Base-by-base conservation (phyloP, 2,329 filamentous ascomycete species). In the Coniochaeta hoffmannii region DNA sequence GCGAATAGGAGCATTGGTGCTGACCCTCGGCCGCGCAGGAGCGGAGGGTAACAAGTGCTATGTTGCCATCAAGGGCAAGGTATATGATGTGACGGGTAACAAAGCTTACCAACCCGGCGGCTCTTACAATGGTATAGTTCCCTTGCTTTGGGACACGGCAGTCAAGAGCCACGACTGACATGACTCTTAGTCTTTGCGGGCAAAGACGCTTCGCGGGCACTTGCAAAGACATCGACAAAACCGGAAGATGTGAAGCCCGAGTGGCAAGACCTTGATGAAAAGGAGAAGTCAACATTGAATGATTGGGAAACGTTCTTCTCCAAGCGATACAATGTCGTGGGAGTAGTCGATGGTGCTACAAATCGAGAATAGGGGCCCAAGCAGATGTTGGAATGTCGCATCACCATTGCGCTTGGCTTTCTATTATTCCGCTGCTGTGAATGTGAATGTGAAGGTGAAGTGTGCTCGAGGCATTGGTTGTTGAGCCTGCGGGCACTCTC, bases 261-360 rank as follows among this genome's bases (percentile, higher is more conserved):
- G 53, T 97, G 90, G 88, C 78, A 87, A 56, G 88, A 91, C 65
- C 76, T 99, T 53, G 77, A 79, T 14, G 91, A 96, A 22, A 91
- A 94, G 72, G 86, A 97, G 70, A 90, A 94, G 76, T 83, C 82
- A 26, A 86, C 88, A 3, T 75, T 99, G 58, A 81, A 93, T 54
- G 94, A 99, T 70, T 99, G 94, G 94, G 84, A 87, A 60, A 96
- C 88, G 1, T 99, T 96, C 74, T 99, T 99, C 73, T 90, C 88
- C 62, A 99, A 97, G 77, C 81, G 94, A 56, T 99, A 99, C 75
- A 97, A 96, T 65, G 82, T 97, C 53, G 85, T 95, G 50, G 90
- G 90, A 14, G 69, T 77, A 55, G 82, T 88, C 15, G 73, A 79
- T 57, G 82, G 81, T 34, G 82, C 82, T 28, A 83, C 78, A 28